Percentiles rank a stretch among this genome's conserved stretches.
Evolutionary conservation across 768 basidiomycete genomes (phyloP).

Genomic region (Infundibulicybe gibba): DNA sequence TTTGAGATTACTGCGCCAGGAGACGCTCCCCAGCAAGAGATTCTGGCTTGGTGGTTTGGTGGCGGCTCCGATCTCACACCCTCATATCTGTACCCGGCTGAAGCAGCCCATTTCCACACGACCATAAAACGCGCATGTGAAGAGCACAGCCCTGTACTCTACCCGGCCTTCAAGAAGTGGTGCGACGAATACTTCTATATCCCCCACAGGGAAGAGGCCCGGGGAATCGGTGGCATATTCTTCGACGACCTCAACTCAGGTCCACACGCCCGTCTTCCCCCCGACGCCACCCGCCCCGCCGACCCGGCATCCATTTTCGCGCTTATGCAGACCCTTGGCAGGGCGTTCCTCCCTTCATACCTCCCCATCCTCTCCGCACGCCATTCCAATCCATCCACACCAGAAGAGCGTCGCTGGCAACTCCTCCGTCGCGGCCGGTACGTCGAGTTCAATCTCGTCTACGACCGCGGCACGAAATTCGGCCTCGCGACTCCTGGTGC

Average conservation of each 20-base stretch:
- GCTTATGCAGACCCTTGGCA: conserved; percentile 67
- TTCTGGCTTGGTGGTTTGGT: conserved; percentile 99
- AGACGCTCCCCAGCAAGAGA: too few relatives aligned
- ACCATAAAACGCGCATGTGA: conserved; percentile 77
- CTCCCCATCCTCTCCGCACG: conserved; percentile 76
- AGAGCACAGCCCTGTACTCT: conserved; percentile 61
- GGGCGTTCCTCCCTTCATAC: conserved; percentile 88
- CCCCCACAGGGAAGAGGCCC: conserved; percentile 78
- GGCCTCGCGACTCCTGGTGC: conserved; percentile 83
- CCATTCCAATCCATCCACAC: conserved; percentile 50
- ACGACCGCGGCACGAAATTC: conserved; percentile 87
- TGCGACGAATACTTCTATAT: conserved; percentile 98
- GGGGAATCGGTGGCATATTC: conserved; percentile 94
- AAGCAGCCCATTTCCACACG: conserved; percentile 83
- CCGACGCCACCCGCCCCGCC: conserved; percentile 40
- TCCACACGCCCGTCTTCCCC: conserved; percentile 58
- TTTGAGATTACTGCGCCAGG: too few relatives aligned
- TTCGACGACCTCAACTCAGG: conserved; percentile 87
- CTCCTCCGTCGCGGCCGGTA: conserved; percentile 87
- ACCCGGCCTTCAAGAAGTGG: conserved; percentile 87
- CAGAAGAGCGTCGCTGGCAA: conserved; percentile 86
- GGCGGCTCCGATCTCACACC: conserved; percentile 96
- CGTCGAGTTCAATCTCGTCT: conserved; percentile 91
- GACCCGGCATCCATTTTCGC: conserved; percentile 70
- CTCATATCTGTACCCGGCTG: conserved; percentile 85